These are phyloP conservation scores for Sarocladium oryzae DNA, from an alignment of 2,329 filamentous ascomycete genomes.

Conservation along the genomic window DNA sequence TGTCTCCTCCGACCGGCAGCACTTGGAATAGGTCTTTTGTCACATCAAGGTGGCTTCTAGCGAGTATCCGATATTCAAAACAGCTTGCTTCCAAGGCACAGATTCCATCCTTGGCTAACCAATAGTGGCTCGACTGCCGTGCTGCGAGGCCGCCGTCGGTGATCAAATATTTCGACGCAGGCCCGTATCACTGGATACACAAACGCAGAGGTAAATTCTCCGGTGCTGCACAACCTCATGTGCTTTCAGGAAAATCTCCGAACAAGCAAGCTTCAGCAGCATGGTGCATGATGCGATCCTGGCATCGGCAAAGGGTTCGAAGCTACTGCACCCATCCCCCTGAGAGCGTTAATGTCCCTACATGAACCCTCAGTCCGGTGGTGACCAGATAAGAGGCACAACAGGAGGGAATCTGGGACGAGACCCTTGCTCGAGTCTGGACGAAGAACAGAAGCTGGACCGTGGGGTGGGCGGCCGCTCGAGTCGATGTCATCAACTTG, in stretches of 20 bases:
- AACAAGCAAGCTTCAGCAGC: not conserved
- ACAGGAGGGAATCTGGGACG: no score
- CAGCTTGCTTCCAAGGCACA: not conserved
- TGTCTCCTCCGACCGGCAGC: no score
- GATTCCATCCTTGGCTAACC: not conserved
- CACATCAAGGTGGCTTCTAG: no score
- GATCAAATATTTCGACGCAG: not conserved
- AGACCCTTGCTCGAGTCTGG: not conserved
- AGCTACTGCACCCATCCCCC: not conserved
- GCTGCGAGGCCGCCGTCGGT: not conserved
- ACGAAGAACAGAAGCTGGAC: not conserved
- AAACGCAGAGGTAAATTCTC: slow-evolving; percentile 9
- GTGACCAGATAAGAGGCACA: no score
- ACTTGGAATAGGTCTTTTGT: no score
- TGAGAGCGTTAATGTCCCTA: no score
- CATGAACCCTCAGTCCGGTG: no score
- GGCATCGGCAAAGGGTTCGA: not conserved
- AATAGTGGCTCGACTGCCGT: not conserved
- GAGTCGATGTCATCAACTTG: slow-evolving; percentile 8
- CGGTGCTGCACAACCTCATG: slow-evolving; percentile 8
- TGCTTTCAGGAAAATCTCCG: slow-evolving; percentile 8
- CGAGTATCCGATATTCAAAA: slow-evolving; percentile 3
- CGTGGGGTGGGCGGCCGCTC: not conserved
- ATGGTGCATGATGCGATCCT: not conserved
- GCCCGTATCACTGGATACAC: not conserved